Base-by-base conservation (phyloP, 2,329 filamentous ascomycete genomes). In the Zelopaecilomyces penicillatus region DNA sequence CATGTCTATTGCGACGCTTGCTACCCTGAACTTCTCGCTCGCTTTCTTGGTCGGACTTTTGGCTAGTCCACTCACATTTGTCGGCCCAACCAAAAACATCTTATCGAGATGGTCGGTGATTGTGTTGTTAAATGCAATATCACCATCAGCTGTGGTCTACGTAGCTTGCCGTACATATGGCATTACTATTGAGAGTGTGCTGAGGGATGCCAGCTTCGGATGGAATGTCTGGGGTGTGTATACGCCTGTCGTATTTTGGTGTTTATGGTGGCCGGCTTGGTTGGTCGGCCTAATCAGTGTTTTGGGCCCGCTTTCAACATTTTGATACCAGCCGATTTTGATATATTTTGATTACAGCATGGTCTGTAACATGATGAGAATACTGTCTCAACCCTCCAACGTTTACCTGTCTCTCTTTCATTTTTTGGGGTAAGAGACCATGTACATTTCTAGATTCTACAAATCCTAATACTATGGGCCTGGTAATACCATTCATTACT, bases 191-290 rank as follows among this genome's bases (percentile, higher is more conserved):
- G 69, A 70, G 37, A 65, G 76, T 2, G 72, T 93, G 3, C 65
- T 95, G 42, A 74, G 73, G 29, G 75, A 85, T 60, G 86, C 87
- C 1, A 87, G 85, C 5, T 89, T 93, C 60, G 89, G 86, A 0
- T 95, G 89, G 89, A 78, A 87, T 57, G 81, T 95, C 9, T 89
- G 84, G 79, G 87, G 88, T 2, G 80, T 93, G 75, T 94, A 89
- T 70, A 94, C 89, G 2, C 83, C 87, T 48, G 80, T 95, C 12
- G 80, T 94, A 8, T 76, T 95, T n/a, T 95, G 89, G 87, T 85
- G 88, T 60, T 82, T 95, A 37, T 96, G 90, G 90, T 93, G 88
- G 85, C 90, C 90, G 1, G 88, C 87, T 6, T 96, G 90, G 90
- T 63, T 93, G 33, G 76, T 82, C 5, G 85, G 76, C 2, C 68